phyloP scores from a whole-genome alignment of 257 asterid genomes.

The Ehretia macrophylla region DNA sequence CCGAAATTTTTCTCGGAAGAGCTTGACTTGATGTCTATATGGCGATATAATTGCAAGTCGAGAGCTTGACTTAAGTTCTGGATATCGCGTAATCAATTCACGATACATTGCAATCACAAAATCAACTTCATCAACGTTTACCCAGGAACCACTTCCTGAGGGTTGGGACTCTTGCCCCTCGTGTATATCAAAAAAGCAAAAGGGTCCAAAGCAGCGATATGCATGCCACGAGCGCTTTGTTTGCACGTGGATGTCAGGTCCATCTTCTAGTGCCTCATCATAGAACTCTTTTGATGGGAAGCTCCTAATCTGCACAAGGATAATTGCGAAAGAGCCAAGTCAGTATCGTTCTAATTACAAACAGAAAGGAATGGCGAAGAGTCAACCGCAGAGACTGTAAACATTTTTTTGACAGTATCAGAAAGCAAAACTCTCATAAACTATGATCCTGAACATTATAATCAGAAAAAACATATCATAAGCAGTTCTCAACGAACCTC shows the following conservation, averaged over 20 bases:
- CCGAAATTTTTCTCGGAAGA: constrained; percentile 57
- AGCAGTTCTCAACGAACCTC: constrained; percentile 46
- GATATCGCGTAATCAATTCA: constrained; percentile 68
- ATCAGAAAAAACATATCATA: background rate
- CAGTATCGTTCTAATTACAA: background rate
- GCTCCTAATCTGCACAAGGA: constrained; percentile 66
- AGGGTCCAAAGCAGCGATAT: constrained; percentile 88
- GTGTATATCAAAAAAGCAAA: constrained; percentile 85
- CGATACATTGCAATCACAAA: constrained; percentile 68
- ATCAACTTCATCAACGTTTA: constrained; percentile 83
- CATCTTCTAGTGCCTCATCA: constrained; percentile 73
- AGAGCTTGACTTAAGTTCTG: constrained; percentile 83
- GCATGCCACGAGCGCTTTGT: constrained; percentile 79
- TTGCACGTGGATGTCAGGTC: constrained; percentile 60
- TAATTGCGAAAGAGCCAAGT: constrained; percentile 18
- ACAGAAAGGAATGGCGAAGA: background rate
- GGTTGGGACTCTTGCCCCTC: constrained; percentile 80
- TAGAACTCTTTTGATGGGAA: constrained; percentile 97
- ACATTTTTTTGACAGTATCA: background rate
- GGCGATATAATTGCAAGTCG: constrained; percentile 90
- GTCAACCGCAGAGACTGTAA: background rate
- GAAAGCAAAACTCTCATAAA: background rate
- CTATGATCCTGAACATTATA: background rate
- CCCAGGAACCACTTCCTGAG: constrained; percentile 79
- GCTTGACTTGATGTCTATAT: constrained; percentile 77